These are phyloP conservation scores for Grigorovia jiainica DNA, from an alignment of 805 yeast genomes.

Conservation along the genomic window DNA sequence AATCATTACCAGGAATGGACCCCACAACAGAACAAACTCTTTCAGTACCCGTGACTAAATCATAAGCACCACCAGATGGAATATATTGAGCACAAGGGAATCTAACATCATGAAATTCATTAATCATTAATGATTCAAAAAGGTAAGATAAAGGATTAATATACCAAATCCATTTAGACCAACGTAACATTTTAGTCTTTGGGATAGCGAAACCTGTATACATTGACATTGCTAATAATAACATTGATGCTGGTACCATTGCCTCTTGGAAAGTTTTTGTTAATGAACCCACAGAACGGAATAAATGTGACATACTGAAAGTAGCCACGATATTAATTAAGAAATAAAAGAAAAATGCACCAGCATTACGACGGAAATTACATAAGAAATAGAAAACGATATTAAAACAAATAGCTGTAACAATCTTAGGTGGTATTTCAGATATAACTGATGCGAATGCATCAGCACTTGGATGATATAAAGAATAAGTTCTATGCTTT, in stretches of 20 bases:
- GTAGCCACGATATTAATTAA: conserved; percentile 36
- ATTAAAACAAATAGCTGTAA: conserved; percentile 40
- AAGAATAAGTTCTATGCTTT: conserved; percentile 47
- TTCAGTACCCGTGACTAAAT: conserved; percentile 25
- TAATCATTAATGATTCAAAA: conserved; percentile 49
- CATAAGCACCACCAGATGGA: conserved; percentile 41
- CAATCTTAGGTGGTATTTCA: conserved; percentile 42
- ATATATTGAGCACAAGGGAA: conserved; percentile 40
- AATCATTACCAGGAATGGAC: conserved; percentile 39
- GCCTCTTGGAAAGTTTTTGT: conserved; percentile 41
- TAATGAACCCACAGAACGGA: conserved; percentile 44
- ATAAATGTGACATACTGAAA: conserved; percentile 44
- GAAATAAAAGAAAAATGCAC: conserved; percentile 45
- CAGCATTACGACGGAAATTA: conserved; percentile 42
- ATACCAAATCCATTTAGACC: conserved; percentile 60
- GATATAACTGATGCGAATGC: conserved; percentile 45
- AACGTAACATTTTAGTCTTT: conserved; percentile 45
- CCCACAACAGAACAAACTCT: conserved; percentile 51
- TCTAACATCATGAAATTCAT: conserved; percentile 42
- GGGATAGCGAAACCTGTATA: conserved; percentile 55
- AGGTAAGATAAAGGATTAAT: conserved; percentile 49
- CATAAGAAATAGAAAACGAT: conserved; percentile 44
- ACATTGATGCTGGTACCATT: conserved; percentile 47
- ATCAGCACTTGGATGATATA: conserved; percentile 53
- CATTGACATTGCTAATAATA: conserved; percentile 39